Base-by-base conservation (phyloP, 2,329 filamentous ascomycete species). In the Fusarium algeriense region DNA sequence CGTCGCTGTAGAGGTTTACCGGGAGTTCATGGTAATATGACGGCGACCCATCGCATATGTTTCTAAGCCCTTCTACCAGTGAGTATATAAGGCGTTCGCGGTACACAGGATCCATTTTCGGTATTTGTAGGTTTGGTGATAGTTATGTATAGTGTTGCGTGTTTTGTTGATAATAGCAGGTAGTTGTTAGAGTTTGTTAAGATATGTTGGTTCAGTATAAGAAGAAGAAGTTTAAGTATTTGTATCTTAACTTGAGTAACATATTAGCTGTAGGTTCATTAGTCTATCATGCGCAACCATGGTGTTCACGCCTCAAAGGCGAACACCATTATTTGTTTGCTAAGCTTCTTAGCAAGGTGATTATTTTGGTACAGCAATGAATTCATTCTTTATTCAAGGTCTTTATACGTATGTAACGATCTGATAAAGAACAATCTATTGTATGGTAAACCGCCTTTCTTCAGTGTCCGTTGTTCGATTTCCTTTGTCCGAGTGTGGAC, bases 141-240 rank as follows among this genome's bases (percentile, higher is more conserved):
- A 11, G 11, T 9, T 15, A 1, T 30, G 9, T 6, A 32, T 4
- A 32, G 6, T 12, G 5, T 32, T n/a, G n/a, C n/a, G n/a, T 20
- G 2, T 4, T 8, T 15, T 48, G 11, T 14, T 9, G 6, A 3
- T 28, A 2, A 28, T 28, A 14, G 23, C 28, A 4, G 0, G 2
- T 45, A 13, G 17, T 4, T n/a, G 5, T 3, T 28, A 28, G 23
- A 7, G 3, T n/a, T 3, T 10, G 0, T 45, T 8, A 14, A 7
- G 7, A 3, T n/a, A 14, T n/a, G 3, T 1, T 19, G 9, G 4
- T 45, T 5, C 9, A 28, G 17, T 3, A 45, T 14, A 4, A 12
- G 0, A 14, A 3, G 17, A 23, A 3, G 7, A 12, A 9, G 12
- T 5, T 1, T 5, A 0, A 45, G 0, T 28, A 45, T 19, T 28